Evolutionary conservation across 1,284 basidiomycete genomes (phyloP).

Genomic region (Rhodotorula sp.): DNA sequence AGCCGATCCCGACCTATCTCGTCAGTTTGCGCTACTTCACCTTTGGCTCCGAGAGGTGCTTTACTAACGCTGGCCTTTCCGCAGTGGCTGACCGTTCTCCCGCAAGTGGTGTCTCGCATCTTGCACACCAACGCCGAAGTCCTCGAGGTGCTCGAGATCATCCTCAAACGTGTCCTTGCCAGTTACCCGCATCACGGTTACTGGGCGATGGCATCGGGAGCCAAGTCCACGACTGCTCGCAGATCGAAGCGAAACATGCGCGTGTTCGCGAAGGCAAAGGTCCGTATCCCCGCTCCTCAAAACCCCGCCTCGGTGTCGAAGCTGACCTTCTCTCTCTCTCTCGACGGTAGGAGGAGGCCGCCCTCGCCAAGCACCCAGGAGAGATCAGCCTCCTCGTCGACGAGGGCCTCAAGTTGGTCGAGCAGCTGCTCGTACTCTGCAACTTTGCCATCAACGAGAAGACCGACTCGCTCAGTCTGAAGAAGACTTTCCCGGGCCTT

Average conservation of each 20-base stretch:
- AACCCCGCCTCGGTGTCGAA: no score
- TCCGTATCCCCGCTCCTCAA: constrained; percentile 46
- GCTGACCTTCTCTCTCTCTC: background rate
- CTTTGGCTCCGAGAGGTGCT: background rate
- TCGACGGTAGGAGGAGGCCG: background rate
- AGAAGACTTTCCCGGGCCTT: constrained; percentile 64
- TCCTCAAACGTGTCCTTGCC: constrained; percentile 72
- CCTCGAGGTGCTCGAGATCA: constrained; percentile 62
- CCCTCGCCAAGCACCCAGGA: background rate
- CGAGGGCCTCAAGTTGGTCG: constrained; percentile 62
- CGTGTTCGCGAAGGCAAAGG: constrained; percentile 68
- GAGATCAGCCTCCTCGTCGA: constrained; percentile 53
- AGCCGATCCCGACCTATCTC: constrained; percentile 70
- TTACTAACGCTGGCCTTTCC: constrained; percentile 10
- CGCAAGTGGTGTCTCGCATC: constrained; percentile 94
- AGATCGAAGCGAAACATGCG: constrained; percentile 63
- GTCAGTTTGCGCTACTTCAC: constrained; percentile 49
- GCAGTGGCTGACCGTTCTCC: constrained; percentile 94
- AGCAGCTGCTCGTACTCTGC: constrained; percentile 67
- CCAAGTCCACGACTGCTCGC: constrained; percentile 73
- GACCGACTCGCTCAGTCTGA: constrained; percentile 62
- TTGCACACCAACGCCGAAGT: constrained; percentile 73
- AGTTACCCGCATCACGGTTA: constrained; percentile 87
- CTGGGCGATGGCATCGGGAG: constrained; percentile 88
- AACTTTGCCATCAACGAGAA: constrained; percentile 52